Evolutionary conservation across 306 rosid species (phyloP), one percentile per base, ranked within the genome.

Genomic region (Datisca glomerata): DNA sequence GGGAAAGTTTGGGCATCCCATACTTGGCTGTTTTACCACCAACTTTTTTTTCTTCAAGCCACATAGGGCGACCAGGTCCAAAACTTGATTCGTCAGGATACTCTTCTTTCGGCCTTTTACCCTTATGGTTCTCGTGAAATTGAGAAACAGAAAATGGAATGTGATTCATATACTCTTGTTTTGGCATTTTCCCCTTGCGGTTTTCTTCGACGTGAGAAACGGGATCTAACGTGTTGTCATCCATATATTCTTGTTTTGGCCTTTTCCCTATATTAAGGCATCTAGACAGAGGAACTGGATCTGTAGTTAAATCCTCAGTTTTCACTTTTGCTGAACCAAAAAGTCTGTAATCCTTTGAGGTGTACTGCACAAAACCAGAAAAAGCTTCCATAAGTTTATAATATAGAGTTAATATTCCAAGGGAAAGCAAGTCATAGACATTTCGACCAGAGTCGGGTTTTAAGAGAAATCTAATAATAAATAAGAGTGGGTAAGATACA

Each of bases 51-150:
- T 76, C 93, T 45, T 61, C n/a, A n/a, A n/a, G 34, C 80, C 82
- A 74, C 18, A 24, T 12, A 12, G 64, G 55, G 60, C 57, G 55
- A 59, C 57, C 80, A 43, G 60, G 43, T 37, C 20, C 38, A 53
- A 62, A 45, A 50, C 44, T 41, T 20, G 56, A 52, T 56, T 68
- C 65, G 43, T 76, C 74, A 51, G 49, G 23, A 43, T 56, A 60
- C 55, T 83, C 97, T 48, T 40, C 64, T 51, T 79, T 74, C 11
- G 79, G 89, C 60, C 76, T 74, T 63, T 79, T 79, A 45, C 76
- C 61, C 38, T 64, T 72, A 37, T 40, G 55, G 58, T 64, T 61
- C 38, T 51, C 76, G 52, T 25, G 8, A 4, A 53, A 19, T 45
- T 37, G 34, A 55, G 65, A 43, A 45, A 20, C 60, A 38, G 53